Evolutionary conservation across 1,284 basidiomycete species (phyloP).

Genomic region (Cutaneotrichosporon daszewskae): DNA sequence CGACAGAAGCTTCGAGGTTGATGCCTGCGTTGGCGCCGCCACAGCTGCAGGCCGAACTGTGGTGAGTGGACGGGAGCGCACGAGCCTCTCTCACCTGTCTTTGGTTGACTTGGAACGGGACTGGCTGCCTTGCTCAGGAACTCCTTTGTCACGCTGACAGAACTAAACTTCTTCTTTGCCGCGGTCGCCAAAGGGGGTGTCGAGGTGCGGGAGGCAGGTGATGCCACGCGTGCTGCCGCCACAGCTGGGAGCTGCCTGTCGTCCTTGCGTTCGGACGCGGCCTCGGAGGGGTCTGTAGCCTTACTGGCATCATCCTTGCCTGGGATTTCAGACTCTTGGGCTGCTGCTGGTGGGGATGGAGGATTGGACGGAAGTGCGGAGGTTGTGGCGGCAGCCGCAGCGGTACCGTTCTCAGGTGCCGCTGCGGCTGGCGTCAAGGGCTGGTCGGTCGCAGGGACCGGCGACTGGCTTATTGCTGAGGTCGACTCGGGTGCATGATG

Average conservation of each 20-base stretch:
- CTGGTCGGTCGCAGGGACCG: too few species aligned
- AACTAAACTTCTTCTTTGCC: constrained; percentile 73
- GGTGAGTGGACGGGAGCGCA: constrained; percentile 5
- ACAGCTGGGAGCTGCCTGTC: neutral
- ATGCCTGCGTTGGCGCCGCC: constrained; percentile 42
- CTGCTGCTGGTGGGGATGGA: too few species aligned
- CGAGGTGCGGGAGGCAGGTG: constrained; percentile 39
- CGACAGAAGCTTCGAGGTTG: constrained; percentile 59
- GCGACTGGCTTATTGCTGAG: too few species aligned
- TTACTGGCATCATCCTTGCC: neutral
- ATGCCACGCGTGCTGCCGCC: constrained; percentile 21
- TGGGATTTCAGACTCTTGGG: too few species aligned
- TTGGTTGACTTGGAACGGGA: constrained; percentile 26
- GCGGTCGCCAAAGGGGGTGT: constrained; percentile 30
- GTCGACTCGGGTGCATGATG: constrained; percentile 1
- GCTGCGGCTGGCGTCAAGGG: too few species aligned
- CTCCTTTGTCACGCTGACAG: constrained; percentile 87
- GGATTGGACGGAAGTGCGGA: too few species aligned
- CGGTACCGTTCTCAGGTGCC: constrained; percentile 2
- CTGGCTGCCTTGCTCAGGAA: constrained; percentile 73
- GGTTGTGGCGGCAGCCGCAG: too few species aligned
- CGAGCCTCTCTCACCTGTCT: constrained; percentile 7
- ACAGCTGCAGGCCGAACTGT: constrained; percentile 48
- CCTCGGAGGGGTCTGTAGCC: too few species aligned
- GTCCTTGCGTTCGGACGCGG: neutral